Evolutionary conservation across 148 eudicot genomes (phyloP), one percentile per base, ranked within the genome.

Genomic region (Salicornia ramosissima): DNA sequence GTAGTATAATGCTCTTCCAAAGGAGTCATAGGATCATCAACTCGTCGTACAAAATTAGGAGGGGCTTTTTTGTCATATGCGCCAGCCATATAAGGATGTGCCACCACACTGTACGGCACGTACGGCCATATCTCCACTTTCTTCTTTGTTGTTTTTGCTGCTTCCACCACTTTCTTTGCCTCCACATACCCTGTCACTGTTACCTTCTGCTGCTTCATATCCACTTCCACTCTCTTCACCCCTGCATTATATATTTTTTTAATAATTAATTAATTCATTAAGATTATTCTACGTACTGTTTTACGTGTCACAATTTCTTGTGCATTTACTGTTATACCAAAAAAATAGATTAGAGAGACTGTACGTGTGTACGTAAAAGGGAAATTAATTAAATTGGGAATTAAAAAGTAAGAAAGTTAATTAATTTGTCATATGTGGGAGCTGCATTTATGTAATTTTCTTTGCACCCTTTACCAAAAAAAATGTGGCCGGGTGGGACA

Each of bases 1-100:
- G 84, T 87, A n/a, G 86, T 57, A 66, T 84, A 88, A 54, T 71
- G 83, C 51, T 86, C 85, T 74, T 88, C 93, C n/a, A 86, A 42
- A 39, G 90, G 88, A 54, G 73, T 75, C 65, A 86, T 58, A 21
- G 82, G 69, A 54, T 83, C 91, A 10, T 79, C 79, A 0, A 83
- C 84, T 28, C 73, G 76, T 74, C 96, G 68, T 2, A 86, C 96
- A 52, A 42, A 77, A 68, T 86, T 86, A 1, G 96, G 71, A 0
- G 96, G 96, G 14, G 96, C 96, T 67, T 89, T 89, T 68, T 89
- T 89, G 80, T 89, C 96, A 34, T 89, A 89, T n/a, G 86, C 96
- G 7, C 82, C 85, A 13, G 84, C 71, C 0, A 70, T 83, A 43
- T 89, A 89, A 19, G 96, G 96, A 51, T 89, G 87, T 3, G 91